A percentile compares a stretch with the other conserved stretches of the same genome.
Conservation (phyloP, 2,329 filamentous ascomycete genomes). For the Fusarium praegraminearum region DNA sequence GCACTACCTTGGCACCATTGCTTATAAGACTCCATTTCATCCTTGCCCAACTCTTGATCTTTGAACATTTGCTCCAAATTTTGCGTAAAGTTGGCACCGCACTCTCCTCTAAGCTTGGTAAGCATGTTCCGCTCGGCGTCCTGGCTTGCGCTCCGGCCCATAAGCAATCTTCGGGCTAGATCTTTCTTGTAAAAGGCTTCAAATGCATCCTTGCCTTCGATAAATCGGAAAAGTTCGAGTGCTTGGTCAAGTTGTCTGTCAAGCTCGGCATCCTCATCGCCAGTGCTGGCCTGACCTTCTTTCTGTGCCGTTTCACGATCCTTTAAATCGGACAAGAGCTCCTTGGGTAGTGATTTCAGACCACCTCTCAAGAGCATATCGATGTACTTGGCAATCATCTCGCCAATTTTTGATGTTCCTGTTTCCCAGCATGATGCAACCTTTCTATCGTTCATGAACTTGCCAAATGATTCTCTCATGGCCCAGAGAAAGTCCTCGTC, state of each 20-base stretch:
- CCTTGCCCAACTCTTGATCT: constrained; percentile 91
- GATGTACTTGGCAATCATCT: constrained; percentile 99
- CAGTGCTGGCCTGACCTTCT: constrained; percentile 73
- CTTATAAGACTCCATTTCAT: constrained; percentile 93
- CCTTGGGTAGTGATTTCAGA: constrained; percentile 81
- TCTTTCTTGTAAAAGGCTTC: constrained; percentile 99
- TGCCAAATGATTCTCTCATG: constrained; percentile 86
- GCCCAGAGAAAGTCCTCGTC: constrained; percentile 82
- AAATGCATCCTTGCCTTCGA: constrained; percentile 97
- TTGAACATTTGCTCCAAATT: constrained; percentile 99
- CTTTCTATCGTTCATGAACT: constrained; percentile 92
- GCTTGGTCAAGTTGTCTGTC: constrained; percentile 93
- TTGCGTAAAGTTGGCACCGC: constrained; percentile 92
- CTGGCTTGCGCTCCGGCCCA: constrained; percentile 92
- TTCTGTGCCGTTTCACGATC: constrained; percentile 69
- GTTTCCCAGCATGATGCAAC: constrained; percentile 78
- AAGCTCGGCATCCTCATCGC: constrained; percentile 91
- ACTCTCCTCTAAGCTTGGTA: constrained; percentile 89
- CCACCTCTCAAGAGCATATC: constrained; percentile 90
- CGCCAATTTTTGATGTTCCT: constrained; percentile 92
- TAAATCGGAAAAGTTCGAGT: constrained; percentile 94
- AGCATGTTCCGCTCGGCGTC: constrained; percentile 98
- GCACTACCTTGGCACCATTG: constrained; percentile 68
- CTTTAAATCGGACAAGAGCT: constrained; percentile 71
- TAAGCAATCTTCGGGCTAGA: constrained; percentile 86